A percentile compares a stretch with the other conserved stretches of the same genome.
Conservation (phyloP, 1,284 basidiomycete species). For the Albatrellus sp. region DNA sequence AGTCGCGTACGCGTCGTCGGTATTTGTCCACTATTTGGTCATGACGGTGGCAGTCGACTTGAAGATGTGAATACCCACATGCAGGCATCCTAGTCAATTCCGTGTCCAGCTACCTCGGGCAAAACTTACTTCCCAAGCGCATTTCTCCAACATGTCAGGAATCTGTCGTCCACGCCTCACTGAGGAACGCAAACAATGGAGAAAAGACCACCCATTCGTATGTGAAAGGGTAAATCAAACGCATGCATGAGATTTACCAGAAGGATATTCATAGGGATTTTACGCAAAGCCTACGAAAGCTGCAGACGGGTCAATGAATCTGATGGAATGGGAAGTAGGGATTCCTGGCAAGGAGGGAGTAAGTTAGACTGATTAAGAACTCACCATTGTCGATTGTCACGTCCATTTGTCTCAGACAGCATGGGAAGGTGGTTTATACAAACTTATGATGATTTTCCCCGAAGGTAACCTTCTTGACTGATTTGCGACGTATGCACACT, state of each 20-base stretch:
- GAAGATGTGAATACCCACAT: too few relatives aligned
- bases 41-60: too few relatives aligned
- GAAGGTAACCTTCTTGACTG: slow-evolving; percentile 51
- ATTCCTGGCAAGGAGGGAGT: slow-evolving; percentile 81
- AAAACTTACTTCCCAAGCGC: not conserved
- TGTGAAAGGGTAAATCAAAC: slow-evolving; percentile 19
- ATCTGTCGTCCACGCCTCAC: slow-evolving; percentile 79
- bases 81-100: too few relatives aligned
- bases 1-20: slow-evolving; percentile 1
- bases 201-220: slow-evolving; percentile 98
- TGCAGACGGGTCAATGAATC: slow-evolving; percentile 86
- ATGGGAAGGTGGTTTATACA: slow-evolving; percentile 95
- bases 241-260: slow-evolving; percentile 1
- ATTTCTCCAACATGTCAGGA: slow-evolving; percentile 41
- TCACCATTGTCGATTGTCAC: slow-evolving; percentile 9
- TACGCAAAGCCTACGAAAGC: slow-evolving; percentile 88
- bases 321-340: slow-evolving; percentile 97
- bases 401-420: slow-evolving; percentile 53
- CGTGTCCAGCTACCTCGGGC: too few relatives aligned
- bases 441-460: slow-evolving; percentile 88
- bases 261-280: slow-evolving; percentile 63
- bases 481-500: not conserved
- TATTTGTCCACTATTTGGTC: not conserved
- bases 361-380: slow-evolving; percentile 22
- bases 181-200: slow-evolving; percentile 98